Base-by-base conservation (phyloP, 495 filamentous ascomycete species). In the Annulohypoxylon stygium region DNA sequence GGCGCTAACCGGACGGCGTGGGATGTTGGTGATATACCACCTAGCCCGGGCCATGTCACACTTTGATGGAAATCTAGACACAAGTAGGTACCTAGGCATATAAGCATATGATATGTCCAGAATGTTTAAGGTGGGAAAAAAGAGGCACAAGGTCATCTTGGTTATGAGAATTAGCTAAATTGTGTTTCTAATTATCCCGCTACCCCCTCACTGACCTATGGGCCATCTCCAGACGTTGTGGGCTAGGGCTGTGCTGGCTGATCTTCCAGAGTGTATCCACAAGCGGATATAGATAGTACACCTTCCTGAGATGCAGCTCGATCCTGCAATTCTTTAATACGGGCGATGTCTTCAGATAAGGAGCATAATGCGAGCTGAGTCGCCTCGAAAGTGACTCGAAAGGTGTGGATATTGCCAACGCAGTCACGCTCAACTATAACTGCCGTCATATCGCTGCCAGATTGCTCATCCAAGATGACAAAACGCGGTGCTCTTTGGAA, bases 21-120 rank as follows among this genome's bases (percentile, higher is more conserved):
- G 89, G 85, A 86, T 47, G 86, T 82, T 53, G 89, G 88, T 0
- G 80, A 81, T 64, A 81, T 86, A 36, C 89, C 90, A 8, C 89
- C 87, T 5, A 82, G 80, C 58, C 80, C 78, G 16, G 78, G 76
- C 3, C 76, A 75, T 23, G 60, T 71, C 16, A 48, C 66, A 33
- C 57, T 77, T 5, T 71, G 47, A 61, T 16, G 36, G 23, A 11
- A 11, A n/a, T 5, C 10, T 43, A 30, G 30, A 30, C 30, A 30
- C 30, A 1, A 30, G 3, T 30, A 3, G 30, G 30, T 1, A n/a
- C n/a, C n/a, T n/a, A 30, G 30, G 30, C 30, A 30, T 30, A 4
- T 30, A 30, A 30, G 30, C 5, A 0, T 30, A 2, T 6, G 30
- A 30, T 30, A 30, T 30, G 5, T 30, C 5, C 3, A 30, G 30